phyloP scores from a whole-genome alignment of 257 asterid species.

The Solanum chiquidenum region DNA sequence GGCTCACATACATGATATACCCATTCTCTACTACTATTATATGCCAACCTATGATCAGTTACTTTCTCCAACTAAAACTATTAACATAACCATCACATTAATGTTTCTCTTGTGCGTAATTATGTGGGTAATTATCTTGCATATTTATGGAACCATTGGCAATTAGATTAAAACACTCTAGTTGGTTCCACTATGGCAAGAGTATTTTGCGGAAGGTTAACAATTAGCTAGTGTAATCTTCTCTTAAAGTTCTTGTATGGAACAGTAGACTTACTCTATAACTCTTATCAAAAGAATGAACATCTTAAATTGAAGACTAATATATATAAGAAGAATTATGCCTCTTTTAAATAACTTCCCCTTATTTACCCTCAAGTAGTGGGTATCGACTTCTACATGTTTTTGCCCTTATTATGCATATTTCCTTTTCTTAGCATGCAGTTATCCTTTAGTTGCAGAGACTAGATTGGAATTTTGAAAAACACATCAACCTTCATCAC shows the following conservation, averaged over 20 bases:
- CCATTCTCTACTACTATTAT: background rate
- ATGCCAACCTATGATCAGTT: background rate
- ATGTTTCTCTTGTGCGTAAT: background rate
- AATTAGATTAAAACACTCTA: background rate
- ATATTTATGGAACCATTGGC: background rate
- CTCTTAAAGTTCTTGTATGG: background rate
- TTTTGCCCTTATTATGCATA: background rate
- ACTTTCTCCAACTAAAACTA: background rate
- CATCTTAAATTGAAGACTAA: background rate
- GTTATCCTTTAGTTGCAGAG: background rate
- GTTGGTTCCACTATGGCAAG: background rate
- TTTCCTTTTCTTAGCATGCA: background rate
- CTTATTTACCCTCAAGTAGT: background rate
- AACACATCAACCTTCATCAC: background rate
- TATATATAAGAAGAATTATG: background rate
- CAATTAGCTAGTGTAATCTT: background rate
- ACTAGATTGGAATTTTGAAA: background rate
- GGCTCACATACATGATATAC: background rate
- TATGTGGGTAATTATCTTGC: background rate
- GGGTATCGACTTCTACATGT: background rate
- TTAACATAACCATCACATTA: background rate
- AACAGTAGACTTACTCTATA: background rate
- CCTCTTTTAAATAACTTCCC: background rate
- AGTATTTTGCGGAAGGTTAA: background rate
- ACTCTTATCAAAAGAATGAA: background rate